Conservation (phyloP, 805 yeast genomes). For the Isabelozyma heimii region DNA sequence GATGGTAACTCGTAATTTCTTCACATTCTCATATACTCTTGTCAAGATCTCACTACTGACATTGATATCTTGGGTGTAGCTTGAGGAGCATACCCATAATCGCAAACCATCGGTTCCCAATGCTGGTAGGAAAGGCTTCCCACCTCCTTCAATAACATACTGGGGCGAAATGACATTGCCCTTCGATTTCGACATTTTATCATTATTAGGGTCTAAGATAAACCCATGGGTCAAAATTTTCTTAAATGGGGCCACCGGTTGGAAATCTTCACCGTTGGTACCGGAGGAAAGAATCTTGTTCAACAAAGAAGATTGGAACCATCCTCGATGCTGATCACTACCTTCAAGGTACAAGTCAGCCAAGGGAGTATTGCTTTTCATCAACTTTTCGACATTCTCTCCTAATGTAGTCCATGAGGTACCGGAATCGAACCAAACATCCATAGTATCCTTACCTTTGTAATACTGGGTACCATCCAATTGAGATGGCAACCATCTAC, state of each 20-base stretch:
- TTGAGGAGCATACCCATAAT: constrained; percentile 85
- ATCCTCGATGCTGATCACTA: constrained; percentile 97
- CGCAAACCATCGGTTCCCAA: constrained; percentile 91
- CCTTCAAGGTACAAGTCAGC: constrained; percentile 94
- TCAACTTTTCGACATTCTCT: constrained; percentile 20
- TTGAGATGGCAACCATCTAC: constrained; percentile 71
- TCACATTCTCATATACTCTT: constrained; percentile 76
- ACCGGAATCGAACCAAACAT: constrained; percentile 99
- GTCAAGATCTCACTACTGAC: constrained; percentile 69
- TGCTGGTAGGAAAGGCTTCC: constrained; percentile 45
- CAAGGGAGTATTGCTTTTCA: constrained; percentile 10
- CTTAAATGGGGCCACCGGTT: constrained; percentile 57
- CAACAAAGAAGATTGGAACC: constrained; percentile 94
- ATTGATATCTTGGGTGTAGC: constrained; percentile 77
- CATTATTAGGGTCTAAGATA: constrained; percentile 78
- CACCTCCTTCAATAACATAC: constrained; percentile 62
- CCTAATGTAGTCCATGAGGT: constrained; percentile 76
- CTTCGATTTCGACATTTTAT: constrained; percentile 90
- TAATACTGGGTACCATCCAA: constrained; percentile 44
- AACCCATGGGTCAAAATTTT: constrained; percentile 90
- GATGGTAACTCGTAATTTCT: constrained; percentile 80
- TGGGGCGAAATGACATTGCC: constrained; percentile 78
- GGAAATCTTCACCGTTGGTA: constrained; percentile 36
- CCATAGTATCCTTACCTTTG: constrained; percentile 91
- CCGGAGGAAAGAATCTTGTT: constrained; percentile 61